Percentiles rank a stretch among this genome's conserved stretches.
phyloP scores from a whole-genome alignment of 1,284 basidiomycete species.

The Thecaphora thlaspeos region DNA sequence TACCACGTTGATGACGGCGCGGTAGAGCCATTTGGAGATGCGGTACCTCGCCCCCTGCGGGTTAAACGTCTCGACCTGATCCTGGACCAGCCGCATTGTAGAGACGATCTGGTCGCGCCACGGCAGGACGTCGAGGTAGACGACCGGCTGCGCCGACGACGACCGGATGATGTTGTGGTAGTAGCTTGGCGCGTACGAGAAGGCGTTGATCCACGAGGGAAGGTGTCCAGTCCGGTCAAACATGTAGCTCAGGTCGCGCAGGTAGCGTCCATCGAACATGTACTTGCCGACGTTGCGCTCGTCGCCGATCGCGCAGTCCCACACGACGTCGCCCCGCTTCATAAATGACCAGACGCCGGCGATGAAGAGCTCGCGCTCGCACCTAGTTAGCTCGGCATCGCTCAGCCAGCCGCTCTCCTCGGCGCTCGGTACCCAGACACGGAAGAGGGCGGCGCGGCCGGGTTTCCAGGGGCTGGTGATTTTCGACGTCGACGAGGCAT shows the following conservation, averaged over 20 bases:
- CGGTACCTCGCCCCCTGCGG: constrained; percentile 56
- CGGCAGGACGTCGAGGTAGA: constrained; percentile 54
- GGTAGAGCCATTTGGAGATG: constrained; percentile 59
- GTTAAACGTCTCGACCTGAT: constrained; percentile 56
- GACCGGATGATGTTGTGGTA: constrained; percentile 59
- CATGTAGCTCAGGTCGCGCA: constrained; percentile 53
- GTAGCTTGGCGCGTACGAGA: constrained; percentile 57
- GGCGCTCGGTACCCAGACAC: constrained; percentile 58
- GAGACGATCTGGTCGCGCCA: constrained; percentile 54
- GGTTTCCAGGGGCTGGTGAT: constrained; percentile 45
- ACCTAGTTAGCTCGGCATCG: constrained; percentile 45
- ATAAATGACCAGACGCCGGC: constrained; percentile 55
- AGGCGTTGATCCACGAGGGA: constrained; percentile 58
- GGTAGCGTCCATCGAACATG: constrained; percentile 57
- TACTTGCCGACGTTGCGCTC: constrained; percentile 49
- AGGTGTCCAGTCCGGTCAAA: constrained; percentile 59
- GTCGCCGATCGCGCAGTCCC: constrained; percentile 56
- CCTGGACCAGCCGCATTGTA: constrained; percentile 57
- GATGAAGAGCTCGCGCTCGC: constrained; percentile 55
- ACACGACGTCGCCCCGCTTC: constrained; percentile 58
- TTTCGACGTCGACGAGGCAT: neutral
- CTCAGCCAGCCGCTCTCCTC: constrained; percentile 37
- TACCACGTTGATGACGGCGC: constrained; percentile 49
- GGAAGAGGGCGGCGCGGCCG: constrained; percentile 57
- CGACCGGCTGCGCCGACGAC: constrained; percentile 35